These are phyloP conservation scores for Amauroascus verrucosus DNA, from an alignment of 2,329 filamentous ascomycete genomes.

Conservation along the genomic window DNA sequence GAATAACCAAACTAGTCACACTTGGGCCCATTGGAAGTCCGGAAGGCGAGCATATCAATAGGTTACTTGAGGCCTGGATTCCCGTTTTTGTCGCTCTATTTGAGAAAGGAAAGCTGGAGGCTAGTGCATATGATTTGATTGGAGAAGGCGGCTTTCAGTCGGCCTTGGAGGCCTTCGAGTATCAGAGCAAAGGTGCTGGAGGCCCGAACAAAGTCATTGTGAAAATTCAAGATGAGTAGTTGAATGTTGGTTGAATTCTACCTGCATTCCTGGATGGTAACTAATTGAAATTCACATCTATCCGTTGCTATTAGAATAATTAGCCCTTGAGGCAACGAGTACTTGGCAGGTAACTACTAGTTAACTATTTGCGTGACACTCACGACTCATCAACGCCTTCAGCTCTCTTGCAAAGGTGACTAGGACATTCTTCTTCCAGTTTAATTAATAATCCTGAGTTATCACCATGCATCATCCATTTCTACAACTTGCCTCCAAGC, in stretches of 20 bases:
- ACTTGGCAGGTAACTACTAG: background rate
- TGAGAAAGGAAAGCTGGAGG: slow-evolving; percentile 16
- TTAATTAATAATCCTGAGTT: background rate
- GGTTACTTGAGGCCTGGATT: slow-evolving; percentile 18
- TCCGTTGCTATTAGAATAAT: no score
- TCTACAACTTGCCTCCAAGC: background rate
- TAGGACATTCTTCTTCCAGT: no score
- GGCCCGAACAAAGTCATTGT: slow-evolving; percentile 20
- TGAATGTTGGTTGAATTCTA: background rate
- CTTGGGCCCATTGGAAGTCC: slow-evolving; percentile 17
- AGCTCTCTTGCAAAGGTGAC: no score
- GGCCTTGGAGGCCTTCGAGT: slow-evolving; percentile 19
- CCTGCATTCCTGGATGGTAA: background rate
- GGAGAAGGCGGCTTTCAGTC: slow-evolving; percentile 20
- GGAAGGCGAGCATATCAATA: slow-evolving; percentile 18
- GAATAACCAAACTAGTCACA: slow-evolving; percentile 17
- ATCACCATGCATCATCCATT: background rate
- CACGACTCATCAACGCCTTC: no score
- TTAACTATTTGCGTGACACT: no score
- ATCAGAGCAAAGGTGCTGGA: slow-evolving; percentile 19
- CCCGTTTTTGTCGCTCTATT: slow-evolving; percentile 19
- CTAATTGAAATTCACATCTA: no score
- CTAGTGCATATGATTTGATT: slow-evolving; percentile 19
- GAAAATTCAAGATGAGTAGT: slow-evolving; percentile 19
- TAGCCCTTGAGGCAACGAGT: no score